Evolutionary conservation across 2,329 filamentous ascomycete species (phyloP), one percentile per base, ranked within the genome.

Genomic region (Mollisia scopiformis): DNA sequence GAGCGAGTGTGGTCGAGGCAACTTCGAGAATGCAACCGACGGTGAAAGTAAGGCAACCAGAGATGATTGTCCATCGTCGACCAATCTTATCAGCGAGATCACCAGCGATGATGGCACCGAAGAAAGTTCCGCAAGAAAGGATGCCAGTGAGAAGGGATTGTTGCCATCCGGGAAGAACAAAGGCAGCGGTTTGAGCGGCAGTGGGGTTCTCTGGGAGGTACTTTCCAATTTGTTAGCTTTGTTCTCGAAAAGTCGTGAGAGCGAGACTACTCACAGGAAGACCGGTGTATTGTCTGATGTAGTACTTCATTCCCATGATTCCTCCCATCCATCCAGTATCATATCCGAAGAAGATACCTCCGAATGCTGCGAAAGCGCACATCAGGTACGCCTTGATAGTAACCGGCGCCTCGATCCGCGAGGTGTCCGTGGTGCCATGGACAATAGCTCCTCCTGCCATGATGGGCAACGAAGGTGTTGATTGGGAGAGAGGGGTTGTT

Each of bases 51-150:
- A 87, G 85, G 72, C 67, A 71, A 4, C 70, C 70, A 25, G 60
- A 7, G 59, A 92, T 87, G 75, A 92, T 85, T 63, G 89, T 90
- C 73, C 81, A 85, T 69, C 89, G 88, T 74, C 89, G 87, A 68
- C 91, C 91, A 59, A 91, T 53, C 86, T 75, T 84, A 75, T 95
- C 91, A 66, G 91, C 85, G 64, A 93, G 73, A 74, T 92, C 89
- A 81, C 90, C 91, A 61, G 89, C 90, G 63, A 92, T 86, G 67
- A 94, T 72, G 59, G 91, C 88, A 74, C 91, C 91, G 64, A 93
- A 90, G 82, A 94, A 93, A 67, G 90, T 93, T 76, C 89, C 89
- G 73, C 62, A 84, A 43, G 91, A 93, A 55, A 94, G 84, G 69
- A 94, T 70, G 27, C 85, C 80, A 30, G 82, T 80, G 78, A 80